A percentile compares a stretch with the other conserved stretches of the same genome.
Evolutionary conservation across 2,329 filamentous ascomycete species (phyloP).

Genomic region (Paecilomyces niveus): DNA sequence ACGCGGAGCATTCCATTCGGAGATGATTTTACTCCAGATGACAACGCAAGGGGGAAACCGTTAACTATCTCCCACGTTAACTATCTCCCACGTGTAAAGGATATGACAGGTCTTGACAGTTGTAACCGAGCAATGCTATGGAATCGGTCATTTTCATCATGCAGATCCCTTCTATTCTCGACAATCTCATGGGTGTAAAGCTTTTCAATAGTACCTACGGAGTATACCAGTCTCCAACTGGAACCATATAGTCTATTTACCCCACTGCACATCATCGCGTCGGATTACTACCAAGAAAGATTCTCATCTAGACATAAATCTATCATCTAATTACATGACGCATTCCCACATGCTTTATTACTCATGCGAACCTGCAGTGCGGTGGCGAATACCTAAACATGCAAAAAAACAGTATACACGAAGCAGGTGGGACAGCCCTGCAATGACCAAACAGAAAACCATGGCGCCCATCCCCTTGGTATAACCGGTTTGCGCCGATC

Average conservation of each 20-base stretch:
- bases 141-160: background rate
- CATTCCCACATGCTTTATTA: background rate
- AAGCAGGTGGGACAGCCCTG: background rate
- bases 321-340: background rate
- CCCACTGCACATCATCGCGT: background rate
- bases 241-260: background rate
- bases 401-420: background rate
- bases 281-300: background rate
- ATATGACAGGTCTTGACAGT: background rate
- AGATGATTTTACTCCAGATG: background rate
- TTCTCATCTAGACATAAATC: background rate
- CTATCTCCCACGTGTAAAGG: background rate
- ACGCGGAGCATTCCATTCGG: background rate
- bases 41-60: background rate
- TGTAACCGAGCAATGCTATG: background rate
- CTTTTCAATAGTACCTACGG: background rate
- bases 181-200: background rate
- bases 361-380: background rate
- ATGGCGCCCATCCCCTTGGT: background rate
- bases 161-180: background rate
- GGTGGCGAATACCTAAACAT: background rate
- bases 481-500: background rate
- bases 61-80: background rate
- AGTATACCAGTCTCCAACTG: background rate
- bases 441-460: background rate